Base-by-base conservation (phyloP, 164 flowering plant genomes). In the Echeveria elegans region DNA sequence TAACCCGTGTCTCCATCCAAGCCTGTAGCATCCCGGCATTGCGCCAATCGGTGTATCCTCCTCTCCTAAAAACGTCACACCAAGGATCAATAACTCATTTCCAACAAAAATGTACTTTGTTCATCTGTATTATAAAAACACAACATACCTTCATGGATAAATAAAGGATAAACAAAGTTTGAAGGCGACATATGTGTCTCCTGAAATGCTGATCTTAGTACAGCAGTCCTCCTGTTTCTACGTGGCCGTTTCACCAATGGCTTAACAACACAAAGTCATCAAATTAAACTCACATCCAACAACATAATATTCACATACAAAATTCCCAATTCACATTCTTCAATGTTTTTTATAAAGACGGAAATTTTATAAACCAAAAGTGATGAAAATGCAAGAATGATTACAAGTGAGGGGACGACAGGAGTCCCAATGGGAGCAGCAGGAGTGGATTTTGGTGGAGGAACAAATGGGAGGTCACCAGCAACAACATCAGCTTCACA, bases 1-100 rank as follows among this genome's bases (percentile, higher is more conserved):
- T 73, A 92, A 92, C 59, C 99, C 99, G 78, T 91, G 96, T 75
- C 96, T 85, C 99, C 99, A 91, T 30, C 99, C 99, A 59, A 91
- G 92, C 81, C 99, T 87, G 72, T 86, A 94, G 67, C 99, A 92
- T 64, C 99, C 97, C 60, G 99, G 99, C 99, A 92, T 94, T 53
- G 99, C 99, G 72, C 96, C 97, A 79, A 94, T 94, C 28, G 99
- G 99, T 6, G 96, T 79, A 72, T 94, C 96, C 75, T 89, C 97
- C 74, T 88, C 89, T 64, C 97, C 96, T 90, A 86, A 70, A 83
- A 71, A 62, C 38, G 16, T 63, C 47, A 29, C 7, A 69, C 64
- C 56, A 50, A 58, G 6, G 53, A 30, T 30, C 12, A 3, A 73
- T 43, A 43, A 30, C 23, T 12, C 29, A 68, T n/a, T n/a, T n/a